Conservation (phyloP, 768 basidiomycete species). For the Hericium coralloides region DNA sequence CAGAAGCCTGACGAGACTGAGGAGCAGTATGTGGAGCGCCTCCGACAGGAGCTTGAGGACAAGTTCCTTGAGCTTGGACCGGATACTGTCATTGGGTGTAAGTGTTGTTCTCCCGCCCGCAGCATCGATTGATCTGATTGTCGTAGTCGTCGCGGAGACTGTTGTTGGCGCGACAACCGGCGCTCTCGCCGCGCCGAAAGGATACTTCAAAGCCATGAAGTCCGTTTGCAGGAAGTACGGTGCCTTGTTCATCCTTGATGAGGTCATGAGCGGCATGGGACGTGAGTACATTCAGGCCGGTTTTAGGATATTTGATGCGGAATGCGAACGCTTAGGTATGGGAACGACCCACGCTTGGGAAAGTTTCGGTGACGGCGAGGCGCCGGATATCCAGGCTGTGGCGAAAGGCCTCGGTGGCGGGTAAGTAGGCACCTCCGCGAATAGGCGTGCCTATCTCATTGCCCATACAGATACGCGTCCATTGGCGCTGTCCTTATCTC, state of each 20-base stretch:
- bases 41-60: slow-evolving; percentile 74
- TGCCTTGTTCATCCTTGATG: slow-evolving; percentile 79
- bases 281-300: slow-evolving; percentile 36
- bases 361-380: slow-evolving; percentile 64
- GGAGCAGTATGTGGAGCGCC: slow-evolving; percentile 69
- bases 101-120: slow-evolving; percentile 20
- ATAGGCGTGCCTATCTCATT: slow-evolving; percentile 2
- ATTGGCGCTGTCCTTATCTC: slow-evolving; percentile 80
- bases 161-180: slow-evolving; percentile 85
- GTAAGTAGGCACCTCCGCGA: slow-evolving; percentile 28
- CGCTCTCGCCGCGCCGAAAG: slow-evolving; percentile 65
- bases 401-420: slow-evolving; percentile 90
- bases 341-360: slow-evolving; percentile 86
- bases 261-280: slow-evolving; percentile 91
- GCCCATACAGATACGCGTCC: slow-evolving; percentile 51
- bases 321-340: slow-evolving; percentile 46
- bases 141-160: slow-evolving; percentile 73
- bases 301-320: neutral
- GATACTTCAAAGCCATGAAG: slow-evolving; percentile 82
- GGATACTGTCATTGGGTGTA: slow-evolving; percentile 76
- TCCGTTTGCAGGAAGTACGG: slow-evolving; percentile 66
- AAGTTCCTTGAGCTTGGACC: slow-evolving; percentile 80
- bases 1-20: slow-evolving; percentile 60
- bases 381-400: slow-evolving; percentile 81
- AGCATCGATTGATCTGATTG: neutral